Evolutionary conservation across 1,284 basidiomycete genomes (phyloP), one percentile per base, ranked within the genome.

Genomic region (Mrakiaceae sp.): DNA sequence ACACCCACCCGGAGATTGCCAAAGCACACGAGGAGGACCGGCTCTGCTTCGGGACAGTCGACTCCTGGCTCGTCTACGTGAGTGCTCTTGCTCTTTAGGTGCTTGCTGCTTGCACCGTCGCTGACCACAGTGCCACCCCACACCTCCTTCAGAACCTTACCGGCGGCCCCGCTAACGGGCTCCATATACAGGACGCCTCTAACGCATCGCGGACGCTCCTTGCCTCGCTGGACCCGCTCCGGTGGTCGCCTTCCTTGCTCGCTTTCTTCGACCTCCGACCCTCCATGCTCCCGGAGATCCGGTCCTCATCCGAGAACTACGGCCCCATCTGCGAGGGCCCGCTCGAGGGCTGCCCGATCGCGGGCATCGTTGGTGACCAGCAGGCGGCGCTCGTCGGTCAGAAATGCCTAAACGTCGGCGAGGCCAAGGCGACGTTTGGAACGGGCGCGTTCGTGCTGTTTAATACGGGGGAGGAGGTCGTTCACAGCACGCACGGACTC

Each of bases 181-280:
- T 90, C n/a, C 93, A 98, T 77, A 84, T 96, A 69, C 87, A 87
- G 69, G 95, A 98, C 75, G 87, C 90, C n/a, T 92, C 92, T 64
- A 98, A 98, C 74, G 95, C 95, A 2, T 98, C 94, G 2, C 87
- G 95, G 57, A 98, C 95, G 0, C 86, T 98, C 64, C 84, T 98
- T 64, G 84, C 97, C 78, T 90, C 95, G 73, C 80, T 94, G 64
- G 80, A 80, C 57, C 88, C 86, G 0, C 82, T 96, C 48, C 71
- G 85, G 72, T 98, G 93, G 92, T 89, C 91, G 70, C 79, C 83
- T 2, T 82, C 82, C 52, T 83, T 98, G 44, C 81, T 96, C 70
- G 81, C 86, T 50, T 98, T 98, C 80, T 98, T 98, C 71, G 87
- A 82, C 63, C 77, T 98, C 72, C 85, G 87, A 60, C 72, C 79